Evolutionary conservation across 2,329 filamentous ascomycete genomes (phyloP).

Genomic region (Stylonectria norvegica): DNA sequence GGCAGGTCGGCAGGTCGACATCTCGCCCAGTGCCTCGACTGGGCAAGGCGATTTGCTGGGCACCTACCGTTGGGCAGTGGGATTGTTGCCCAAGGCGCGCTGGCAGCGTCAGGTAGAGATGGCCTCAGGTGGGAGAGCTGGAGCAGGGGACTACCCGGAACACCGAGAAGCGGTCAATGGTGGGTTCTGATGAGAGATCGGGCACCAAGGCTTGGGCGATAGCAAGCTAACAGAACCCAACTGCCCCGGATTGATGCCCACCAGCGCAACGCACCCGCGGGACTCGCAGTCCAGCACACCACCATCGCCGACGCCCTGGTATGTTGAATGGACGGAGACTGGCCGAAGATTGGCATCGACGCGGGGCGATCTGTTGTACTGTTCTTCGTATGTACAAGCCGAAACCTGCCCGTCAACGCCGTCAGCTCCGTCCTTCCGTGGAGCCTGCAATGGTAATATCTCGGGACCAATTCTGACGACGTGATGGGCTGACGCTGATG

Average conservation of each 20-base stretch:
- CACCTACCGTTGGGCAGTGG: conserved; percentile 31
- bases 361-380: too few species aligned
- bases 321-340: neutral
- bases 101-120: conserved; percentile 28
- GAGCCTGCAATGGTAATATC: too few species aligned
- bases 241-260: conserved; percentile 28
- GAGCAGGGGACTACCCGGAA: conserved; percentile 35
- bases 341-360: neutral
- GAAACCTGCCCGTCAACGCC: too few species aligned
- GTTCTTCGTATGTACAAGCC: too few species aligned
- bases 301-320: neutral
- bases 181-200: conserved; percentile 23
- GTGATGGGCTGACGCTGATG: conserved; percentile 26
- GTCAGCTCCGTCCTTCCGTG: too few species aligned
- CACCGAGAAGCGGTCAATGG: conserved; percentile 34
- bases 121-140: conserved; percentile 26
- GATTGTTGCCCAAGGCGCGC: conserved; percentile 34
- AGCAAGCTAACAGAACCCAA: conserved; percentile 27
- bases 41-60: conserved; percentile 22
- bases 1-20: conserved; percentile 14
- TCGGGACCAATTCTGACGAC: conserved; percentile 15
- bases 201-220: conserved; percentile 27
- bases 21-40: conserved; percentile 17
- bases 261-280: conserved; percentile 14
- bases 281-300: conserved; percentile 11